phyloP scores from a whole-genome alignment of 208 protist genomes.

The Acanthamoeba royreba region DNA sequence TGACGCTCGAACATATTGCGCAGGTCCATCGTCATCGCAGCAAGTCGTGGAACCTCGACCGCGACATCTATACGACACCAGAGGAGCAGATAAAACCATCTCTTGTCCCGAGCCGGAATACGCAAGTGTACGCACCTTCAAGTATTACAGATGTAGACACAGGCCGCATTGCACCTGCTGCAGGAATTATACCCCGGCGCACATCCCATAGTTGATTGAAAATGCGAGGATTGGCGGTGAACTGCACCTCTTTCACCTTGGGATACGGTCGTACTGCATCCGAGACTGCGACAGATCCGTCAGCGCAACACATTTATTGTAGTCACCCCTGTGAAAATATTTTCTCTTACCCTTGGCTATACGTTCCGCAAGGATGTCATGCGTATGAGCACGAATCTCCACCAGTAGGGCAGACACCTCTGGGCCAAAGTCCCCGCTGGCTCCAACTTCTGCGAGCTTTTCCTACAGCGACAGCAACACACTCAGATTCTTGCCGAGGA shows the following conservation, averaged over 20 bases:
- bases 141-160: slow-evolving; percentile 56
- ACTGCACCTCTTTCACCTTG: neutral
- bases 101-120: too few species aligned
- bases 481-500: neutral
- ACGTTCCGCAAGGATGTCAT: neutral
- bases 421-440: neutral
- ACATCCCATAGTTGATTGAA: slow-evolving; percentile 64
- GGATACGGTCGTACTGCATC: neutral
- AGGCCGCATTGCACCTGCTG: slow-evolving; percentile 53
- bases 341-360: too few species aligned
- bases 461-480: neutral
- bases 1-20: slow-evolving; percentile 6
- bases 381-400: neutral
- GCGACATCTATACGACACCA: slow-evolving; percentile 44
- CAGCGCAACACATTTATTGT: too few species aligned
- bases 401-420: slow-evolving; percentile 16
- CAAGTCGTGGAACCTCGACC: slow-evolving; percentile 39
- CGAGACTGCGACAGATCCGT: neutral
- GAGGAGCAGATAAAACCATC: neutral
- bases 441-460: neutral
- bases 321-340: too few species aligned
- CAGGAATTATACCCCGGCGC: slow-evolving; percentile 61
- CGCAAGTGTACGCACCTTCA: slow-evolving; percentile 25
- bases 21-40: slow-evolving; percentile 63
- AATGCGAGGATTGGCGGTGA: slow-evolving; percentile 32